These are phyloP conservation scores for Aspergillus nanangensis DNA, from an alignment of 495 filamentous ascomycete genomes.

Conservation along the genomic window DNA sequence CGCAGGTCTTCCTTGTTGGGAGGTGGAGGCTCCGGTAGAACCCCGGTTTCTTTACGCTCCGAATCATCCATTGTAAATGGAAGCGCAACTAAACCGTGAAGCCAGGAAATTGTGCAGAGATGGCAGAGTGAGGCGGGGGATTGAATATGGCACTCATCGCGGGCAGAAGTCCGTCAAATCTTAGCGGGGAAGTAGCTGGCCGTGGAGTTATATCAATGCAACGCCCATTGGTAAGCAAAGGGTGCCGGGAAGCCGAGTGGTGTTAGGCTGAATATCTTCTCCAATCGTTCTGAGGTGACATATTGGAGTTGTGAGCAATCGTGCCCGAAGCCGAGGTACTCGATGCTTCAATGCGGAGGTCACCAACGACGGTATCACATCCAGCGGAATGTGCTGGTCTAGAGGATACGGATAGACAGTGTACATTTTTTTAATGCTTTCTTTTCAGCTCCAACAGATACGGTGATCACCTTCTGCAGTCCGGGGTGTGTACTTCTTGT, in stretches of 20 bases:
- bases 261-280: not conserved
- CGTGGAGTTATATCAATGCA: not conserved
- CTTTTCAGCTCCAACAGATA: too few relatives aligned
- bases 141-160: too few relatives aligned
- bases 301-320: not conserved
- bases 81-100: too few relatives aligned
- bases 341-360: too few relatives aligned
- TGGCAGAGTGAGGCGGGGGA: not conserved
- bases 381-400: too few relatives aligned
- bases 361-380: too few relatives aligned
- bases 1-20: constrained; percentile 6
- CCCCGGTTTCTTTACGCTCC: not conserved
- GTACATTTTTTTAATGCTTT: too few relatives aligned
- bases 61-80: not conserved
- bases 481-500: too few relatives aligned
- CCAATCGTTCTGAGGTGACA: not conserved
- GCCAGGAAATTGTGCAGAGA: too few relatives aligned
- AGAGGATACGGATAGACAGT: too few relatives aligned
- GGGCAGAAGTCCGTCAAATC: too few relatives aligned
- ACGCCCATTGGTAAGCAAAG: not conserved
- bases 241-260: not conserved
- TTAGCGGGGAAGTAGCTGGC: not conserved
- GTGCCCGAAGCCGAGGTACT: not conserved
- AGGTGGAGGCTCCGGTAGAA: not conserved
- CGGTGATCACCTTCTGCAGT: too few relatives aligned